These are phyloP conservation scores for Plantago elongata DNA, from an alignment of 257 asterid species.

Conservation along the genomic window DNA sequence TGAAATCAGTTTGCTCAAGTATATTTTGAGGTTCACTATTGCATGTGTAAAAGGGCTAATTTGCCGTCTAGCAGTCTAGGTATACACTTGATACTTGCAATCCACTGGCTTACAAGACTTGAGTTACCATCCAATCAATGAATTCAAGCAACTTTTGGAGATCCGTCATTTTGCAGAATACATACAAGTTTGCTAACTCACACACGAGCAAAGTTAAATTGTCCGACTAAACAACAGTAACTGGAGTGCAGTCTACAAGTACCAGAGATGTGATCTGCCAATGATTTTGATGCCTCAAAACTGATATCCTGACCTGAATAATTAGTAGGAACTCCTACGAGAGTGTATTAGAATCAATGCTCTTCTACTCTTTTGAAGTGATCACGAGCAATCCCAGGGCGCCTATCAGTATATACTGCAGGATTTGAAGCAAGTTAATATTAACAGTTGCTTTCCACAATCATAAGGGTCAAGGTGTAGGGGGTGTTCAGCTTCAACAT, in stretches of 20 bases:
- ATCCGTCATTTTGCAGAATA: no score
- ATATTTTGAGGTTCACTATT: no score
- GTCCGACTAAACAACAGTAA: slow-evolving; percentile 4
- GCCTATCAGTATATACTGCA: slow-evolving; percentile 90
- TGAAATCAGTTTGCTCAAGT: no score
- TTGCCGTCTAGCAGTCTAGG: no score
- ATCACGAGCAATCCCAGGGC: slow-evolving; percentile 88
- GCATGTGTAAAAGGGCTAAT: no score
- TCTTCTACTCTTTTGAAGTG: slow-evolving; percentile 74
- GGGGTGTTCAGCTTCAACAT: no score
- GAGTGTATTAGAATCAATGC: neutral
- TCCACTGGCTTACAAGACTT: no score
- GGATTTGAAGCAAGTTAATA: slow-evolving; percentile 14
- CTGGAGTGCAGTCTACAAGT: slow-evolving; percentile 19
- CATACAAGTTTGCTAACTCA: slow-evolving; percentile 1
- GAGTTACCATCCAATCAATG: no score
- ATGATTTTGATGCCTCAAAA: slow-evolving; percentile 6
- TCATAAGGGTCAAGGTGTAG: no score
- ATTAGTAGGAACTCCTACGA: neutral
- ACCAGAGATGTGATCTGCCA: slow-evolving; percentile 16
- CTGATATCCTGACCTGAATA: neutral
- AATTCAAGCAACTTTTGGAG: no score
- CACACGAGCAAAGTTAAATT: neutral
- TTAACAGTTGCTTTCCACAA: no score
- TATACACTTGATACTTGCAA: no score